Percentiles rank a stretch among this genome's conserved stretches.
These are phyloP conservation scores for Helminthosporium solani DNA, from an alignment of 2,329 filamentous ascomycete species.

Conservation along the genomic window DNA sequence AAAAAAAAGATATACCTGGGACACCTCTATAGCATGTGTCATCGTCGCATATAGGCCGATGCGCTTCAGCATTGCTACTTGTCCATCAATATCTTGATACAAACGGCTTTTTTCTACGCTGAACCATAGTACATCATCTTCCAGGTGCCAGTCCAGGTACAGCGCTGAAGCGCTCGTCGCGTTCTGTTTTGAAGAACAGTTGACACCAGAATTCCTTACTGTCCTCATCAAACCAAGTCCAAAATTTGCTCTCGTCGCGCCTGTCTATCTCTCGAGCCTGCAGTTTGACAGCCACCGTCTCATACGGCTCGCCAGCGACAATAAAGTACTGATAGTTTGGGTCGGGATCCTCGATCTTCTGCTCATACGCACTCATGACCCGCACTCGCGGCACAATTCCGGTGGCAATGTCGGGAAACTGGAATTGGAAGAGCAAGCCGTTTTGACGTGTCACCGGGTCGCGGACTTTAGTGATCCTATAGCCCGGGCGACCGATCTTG, in stretches of 20 bases:
- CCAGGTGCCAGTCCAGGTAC: slow-evolving; percentile 63
- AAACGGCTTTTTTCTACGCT: background rate
- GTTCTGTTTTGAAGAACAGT: slow-evolving; percentile 97
- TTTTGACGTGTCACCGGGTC: slow-evolving; percentile 87
- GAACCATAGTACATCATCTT: slow-evolving; percentile 21
- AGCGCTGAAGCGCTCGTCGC: slow-evolving; percentile 81
- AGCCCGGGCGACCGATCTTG: slow-evolving; percentile 94
- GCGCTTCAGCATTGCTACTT: no score
- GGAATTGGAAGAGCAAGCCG: slow-evolving; percentile 91
- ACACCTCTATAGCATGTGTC: background rate
- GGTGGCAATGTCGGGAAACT: slow-evolving; percentile 85
- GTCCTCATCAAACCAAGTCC: slow-evolving; percentile 93
- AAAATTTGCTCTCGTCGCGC: slow-evolving; percentile 83
- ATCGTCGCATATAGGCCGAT: background rate
- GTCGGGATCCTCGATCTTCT: slow-evolving; percentile 89
- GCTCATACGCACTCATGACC: slow-evolving; percentile 97
- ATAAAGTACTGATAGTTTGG: slow-evolving; percentile 93
- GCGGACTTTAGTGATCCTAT: slow-evolving; percentile 95
- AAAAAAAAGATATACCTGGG: background rate
- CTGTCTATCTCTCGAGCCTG: slow-evolving; percentile 91
- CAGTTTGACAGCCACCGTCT: slow-evolving; percentile 95
- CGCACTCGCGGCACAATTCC: slow-evolving; percentile 79
- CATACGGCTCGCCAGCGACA: slow-evolving; percentile 94
- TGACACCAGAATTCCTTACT: slow-evolving; percentile 97
- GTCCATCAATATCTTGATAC: background rate